Percentiles rank a stretch among this genome's conserved stretches.
These are phyloP conservation scores for Colletotrichum gigasporum DNA, from an alignment of 2,329 filamentous ascomycete genomes.

Conservation along the genomic window DNA sequence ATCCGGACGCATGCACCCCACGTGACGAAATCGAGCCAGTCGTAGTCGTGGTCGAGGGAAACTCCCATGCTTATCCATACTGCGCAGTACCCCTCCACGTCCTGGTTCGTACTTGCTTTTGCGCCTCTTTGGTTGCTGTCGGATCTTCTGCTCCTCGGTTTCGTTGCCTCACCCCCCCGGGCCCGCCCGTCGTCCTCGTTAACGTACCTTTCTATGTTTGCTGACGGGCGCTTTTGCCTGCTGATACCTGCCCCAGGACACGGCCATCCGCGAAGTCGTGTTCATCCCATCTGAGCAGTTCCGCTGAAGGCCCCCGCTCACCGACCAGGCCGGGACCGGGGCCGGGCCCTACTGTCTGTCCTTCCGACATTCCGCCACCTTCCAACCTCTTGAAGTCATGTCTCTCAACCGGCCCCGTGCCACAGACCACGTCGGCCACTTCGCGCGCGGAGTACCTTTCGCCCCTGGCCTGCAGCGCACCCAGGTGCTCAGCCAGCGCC, in stretches of 20 bases:
- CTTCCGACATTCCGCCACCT: background rate
- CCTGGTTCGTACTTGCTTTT: background rate
- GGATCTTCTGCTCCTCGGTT: background rate
- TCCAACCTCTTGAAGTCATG: background rate
- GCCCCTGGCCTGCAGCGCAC: background rate
- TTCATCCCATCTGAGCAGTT: conserved; percentile 10
- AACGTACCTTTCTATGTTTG: too few relatives aligned
- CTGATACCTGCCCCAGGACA: background rate
- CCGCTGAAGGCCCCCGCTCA: too few relatives aligned
- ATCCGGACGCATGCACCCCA: conserved; percentile 14
- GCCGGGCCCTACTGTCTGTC: too few relatives aligned
- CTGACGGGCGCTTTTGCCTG: background rate
- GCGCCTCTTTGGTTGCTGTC: background rate
- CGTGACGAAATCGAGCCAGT: conserved; percentile 5
- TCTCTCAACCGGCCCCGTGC: background rate
- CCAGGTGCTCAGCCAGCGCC: background rate
- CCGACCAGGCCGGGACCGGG: too few relatives aligned
- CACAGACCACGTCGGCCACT: too few relatives aligned
- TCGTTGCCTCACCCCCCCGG: background rate
- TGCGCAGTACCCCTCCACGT: too few relatives aligned
- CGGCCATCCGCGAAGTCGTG: background rate
- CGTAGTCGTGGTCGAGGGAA: background rate
- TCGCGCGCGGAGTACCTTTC: too few relatives aligned
- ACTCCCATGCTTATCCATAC: too few relatives aligned
- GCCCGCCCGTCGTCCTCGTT: background rate